Base-by-base conservation (phyloP, 345 rosid species). In the Aurinia saxatilis region DNA sequence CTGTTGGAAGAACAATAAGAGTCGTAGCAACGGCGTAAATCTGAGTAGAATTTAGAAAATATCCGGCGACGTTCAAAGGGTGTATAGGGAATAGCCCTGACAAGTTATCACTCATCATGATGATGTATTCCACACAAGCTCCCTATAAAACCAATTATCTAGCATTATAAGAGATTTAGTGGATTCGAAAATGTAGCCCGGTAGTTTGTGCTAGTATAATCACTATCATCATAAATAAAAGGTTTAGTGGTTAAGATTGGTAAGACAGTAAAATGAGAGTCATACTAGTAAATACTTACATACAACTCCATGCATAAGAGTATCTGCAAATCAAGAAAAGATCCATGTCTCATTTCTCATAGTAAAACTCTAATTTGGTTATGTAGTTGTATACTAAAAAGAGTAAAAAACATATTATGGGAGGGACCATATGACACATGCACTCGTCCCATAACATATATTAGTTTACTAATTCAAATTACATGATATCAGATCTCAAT, bases 81-180 rank as follows among this genome's bases (percentile, higher is more conserved):
- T 75, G 38, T 40, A 76, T 73, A 5, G 95, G 95, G 65, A 83
- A 91, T 34, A 84, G 27, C 11, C 74, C 66, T 2, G 92, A 72
- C 64, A 86, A 60, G 73, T 84, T 91, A 67, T 88, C 96, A 17
- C 88, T 78, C 87, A 82, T 88, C 95, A 91, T 79, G 12, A 88
- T 91, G 10, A 82, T 38, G 42, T 77, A 84, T 72, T 84, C 95
- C 45, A 91, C 84, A 72, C 84, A 77, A 73, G 92, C 80, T 78
- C 77, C 98, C 72, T 81, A 83, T 74, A 81, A 36, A 23, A 27
- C 31, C 31, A 27, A 27, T 27, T 4, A 27, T 6, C 7, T 1
- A 44, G 11, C 37, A 65, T 29, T 36, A 27, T 4, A 27, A 27
- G 31, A 62, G 6, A 27, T 6, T 27, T 7, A n/a, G n/a, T n/a